phyloP scores from a whole-genome alignment of 257 asterid species.

The Solanum tacnaense region DNA sequence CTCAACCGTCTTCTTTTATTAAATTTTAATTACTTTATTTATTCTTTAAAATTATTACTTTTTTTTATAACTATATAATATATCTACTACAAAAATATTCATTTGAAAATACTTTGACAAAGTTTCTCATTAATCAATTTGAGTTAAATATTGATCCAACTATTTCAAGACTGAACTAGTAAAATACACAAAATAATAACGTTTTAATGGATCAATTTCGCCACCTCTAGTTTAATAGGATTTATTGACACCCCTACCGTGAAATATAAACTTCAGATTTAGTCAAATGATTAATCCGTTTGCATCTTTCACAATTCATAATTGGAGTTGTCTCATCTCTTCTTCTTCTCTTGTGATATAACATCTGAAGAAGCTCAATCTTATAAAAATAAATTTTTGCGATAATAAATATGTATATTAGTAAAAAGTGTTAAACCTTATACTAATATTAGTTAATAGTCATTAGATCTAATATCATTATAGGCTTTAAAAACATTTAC shows the following conservation, averaged over 20 bases:
- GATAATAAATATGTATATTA: too few relatives aligned
- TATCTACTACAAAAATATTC: too few relatives aligned
- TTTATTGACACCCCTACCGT: neutral
- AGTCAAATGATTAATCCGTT: neutral
- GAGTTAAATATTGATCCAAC: neutral
- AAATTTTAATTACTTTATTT: too few relatives aligned
- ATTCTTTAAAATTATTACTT: too few relatives aligned
- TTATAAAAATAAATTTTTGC: too few relatives aligned
- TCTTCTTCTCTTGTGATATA: neutral
- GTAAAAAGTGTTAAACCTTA: too few relatives aligned
- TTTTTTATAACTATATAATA: too few relatives aligned
- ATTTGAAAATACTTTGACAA: neutral
- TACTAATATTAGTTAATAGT: too few relatives aligned
- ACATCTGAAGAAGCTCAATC: neutral
- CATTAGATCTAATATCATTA: too few relatives aligned
- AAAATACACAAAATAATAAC: neutral
- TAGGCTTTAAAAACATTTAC: too few relatives aligned
- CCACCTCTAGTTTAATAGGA: neutral
- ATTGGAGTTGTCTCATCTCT: neutral
- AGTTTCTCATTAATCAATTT: neutral
- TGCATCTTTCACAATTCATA: neutral
- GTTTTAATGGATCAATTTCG: too few relatives aligned
- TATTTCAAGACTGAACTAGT: neutral
- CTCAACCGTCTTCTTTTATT: too few relatives aligned
- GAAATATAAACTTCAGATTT: neutral